Conservation (phyloP, 495 filamentous ascomycete species). For the Choiromyces venosus region DNA sequence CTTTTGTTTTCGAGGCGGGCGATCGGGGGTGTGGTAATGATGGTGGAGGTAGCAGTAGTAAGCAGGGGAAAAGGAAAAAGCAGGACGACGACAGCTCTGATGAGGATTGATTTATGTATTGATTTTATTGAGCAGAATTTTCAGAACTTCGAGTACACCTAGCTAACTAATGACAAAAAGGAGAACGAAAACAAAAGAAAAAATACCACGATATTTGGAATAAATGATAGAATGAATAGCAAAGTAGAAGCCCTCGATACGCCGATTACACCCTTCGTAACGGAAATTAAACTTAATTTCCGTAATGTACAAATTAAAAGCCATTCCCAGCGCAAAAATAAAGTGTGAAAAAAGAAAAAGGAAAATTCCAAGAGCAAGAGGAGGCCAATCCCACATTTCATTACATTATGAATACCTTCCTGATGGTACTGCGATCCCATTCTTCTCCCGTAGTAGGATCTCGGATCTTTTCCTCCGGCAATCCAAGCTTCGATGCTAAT, state of each 20-base stretch:
- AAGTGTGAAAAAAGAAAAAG: neutral
- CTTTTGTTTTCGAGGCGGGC: constrained; percentile 63
- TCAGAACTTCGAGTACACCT: constrained; percentile 1
- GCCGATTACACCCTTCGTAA: neutral
- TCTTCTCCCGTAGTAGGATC: constrained; percentile 73
- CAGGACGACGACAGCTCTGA: constrained; percentile 29
- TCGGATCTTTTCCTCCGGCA: constrained; percentile 62
- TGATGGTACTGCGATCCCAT: constrained; percentile 56
- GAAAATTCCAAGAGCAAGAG: neutral
- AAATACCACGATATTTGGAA: constrained; percentile 4
- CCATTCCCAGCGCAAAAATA: neutral
- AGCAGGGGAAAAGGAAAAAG: constrained; percentile 22
- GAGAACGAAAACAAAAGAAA: neutral
- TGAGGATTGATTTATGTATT: constrained; percentile 50
- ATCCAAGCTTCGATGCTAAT: constrained; percentile 67
- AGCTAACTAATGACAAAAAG: constrained; percentile 6
- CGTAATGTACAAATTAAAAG: neutral
- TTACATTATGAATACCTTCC: constrained; percentile 85
- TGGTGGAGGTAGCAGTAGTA: constrained; percentile 17
- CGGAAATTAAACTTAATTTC: neutral
- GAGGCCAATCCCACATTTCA: constrained; percentile 1
- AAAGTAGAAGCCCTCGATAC: neutral
- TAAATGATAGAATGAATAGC: neutral
- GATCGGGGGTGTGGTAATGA: constrained; percentile 44
- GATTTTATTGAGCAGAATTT: constrained; percentile 5